Base-by-base conservation (phyloP, 2,329 filamentous ascomycete genomes). In the Penicillium sp. region DNA sequence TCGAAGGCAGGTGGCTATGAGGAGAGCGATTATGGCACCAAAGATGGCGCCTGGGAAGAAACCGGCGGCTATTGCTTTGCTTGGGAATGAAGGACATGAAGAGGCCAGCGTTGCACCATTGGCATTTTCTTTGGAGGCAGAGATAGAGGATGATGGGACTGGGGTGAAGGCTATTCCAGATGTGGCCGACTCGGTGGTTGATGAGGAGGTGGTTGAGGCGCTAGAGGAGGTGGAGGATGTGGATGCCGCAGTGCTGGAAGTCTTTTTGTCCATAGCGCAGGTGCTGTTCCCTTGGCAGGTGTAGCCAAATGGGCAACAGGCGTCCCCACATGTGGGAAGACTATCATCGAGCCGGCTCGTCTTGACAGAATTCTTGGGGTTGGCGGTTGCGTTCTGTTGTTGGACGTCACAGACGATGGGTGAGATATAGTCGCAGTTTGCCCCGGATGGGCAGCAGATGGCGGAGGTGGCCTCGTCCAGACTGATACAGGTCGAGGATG, bases 1-100 rank as follows among this genome's bases (percentile, higher is more conserved):
- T 44, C 73, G 66, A 47, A 74, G 58, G 56, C 68, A 74, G 48
- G 69, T 65, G 33, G 69, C 60, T 49, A 85, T 66, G 69, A 77
- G 57, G 79, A 83, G 31, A 81, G 81, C 63, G 72, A 77, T 31
- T 75, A 86, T 42, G 70, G 70, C 68, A 6, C 76, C 76, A 25
- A 71, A 65, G n/a, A 76, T 46, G 14, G 74, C 61, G 5, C 76
- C 76, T 3, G 76, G 72, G 58, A 78, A 76, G 62, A 79, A 76
- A 16, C 76, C 76, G 8, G 71, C 74, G 28, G 71, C 51, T 25
- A 78, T 60, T 25, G 75, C 76, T 33, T 62, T 66, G 20, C 60
- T 66, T 16, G 76, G 74, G 53, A 75, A 77, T 4, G 67, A 60
- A 24, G 71, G 66, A 40, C 74, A 74, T 30, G 63, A 27, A 16